Evolutionary conservation across 495 filamentous ascomycete species (phyloP), one percentile per base, ranked within the genome.

Genomic region (Cryomyces minteri): DNA sequence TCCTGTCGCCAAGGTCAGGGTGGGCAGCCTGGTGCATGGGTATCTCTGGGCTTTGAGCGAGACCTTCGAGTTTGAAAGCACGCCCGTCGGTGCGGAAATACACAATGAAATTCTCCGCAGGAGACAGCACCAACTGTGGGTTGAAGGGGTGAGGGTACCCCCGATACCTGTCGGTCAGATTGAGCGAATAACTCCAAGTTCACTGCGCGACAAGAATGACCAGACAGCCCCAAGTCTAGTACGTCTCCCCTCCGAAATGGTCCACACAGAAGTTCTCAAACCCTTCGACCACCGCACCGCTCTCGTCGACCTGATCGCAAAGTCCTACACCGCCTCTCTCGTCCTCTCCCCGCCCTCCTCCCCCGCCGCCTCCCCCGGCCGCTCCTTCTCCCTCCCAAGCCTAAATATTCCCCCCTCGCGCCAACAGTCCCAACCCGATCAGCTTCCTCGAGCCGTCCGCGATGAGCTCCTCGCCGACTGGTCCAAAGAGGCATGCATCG

Each of bases 1-100:
- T 29, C 73, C 72, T 0, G 53, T 67, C 39, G 68, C 73, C 2
- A 88, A 85, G 52, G 68, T 90, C 28, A 76, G 82, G 29, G 66
- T 90, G 18, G 88, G 83, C 33, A 85, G 79, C 55, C 65, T 95
- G 43, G 80, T 87, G 25, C 82, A 88, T 56, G 86, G 87, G 5
- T 94, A 94, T 62, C 72, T 94, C 40, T 85, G 82, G 76, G 68
- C 74, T 12, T 51, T 94, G 47, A 77, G 70, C 14, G 79, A 88
- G 49, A 75, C 72, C 45, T 90, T 93, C 50, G 76, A 84, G 8
- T 79, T 88, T 49, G 78, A 86, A 37, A 67, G 68, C 7, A 74
- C 77, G 0, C 60, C 62, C 10, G 65, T 80, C 32, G 85, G 84
- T 7, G 66, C 69, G 39, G 75, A 72, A 8, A 76, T 95, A 31